Evolutionary conservation across 192 early-diverging fungal species (phyloP), one percentile per base, ranked within the genome.

Genomic region (Coemansia sp.): DNA sequence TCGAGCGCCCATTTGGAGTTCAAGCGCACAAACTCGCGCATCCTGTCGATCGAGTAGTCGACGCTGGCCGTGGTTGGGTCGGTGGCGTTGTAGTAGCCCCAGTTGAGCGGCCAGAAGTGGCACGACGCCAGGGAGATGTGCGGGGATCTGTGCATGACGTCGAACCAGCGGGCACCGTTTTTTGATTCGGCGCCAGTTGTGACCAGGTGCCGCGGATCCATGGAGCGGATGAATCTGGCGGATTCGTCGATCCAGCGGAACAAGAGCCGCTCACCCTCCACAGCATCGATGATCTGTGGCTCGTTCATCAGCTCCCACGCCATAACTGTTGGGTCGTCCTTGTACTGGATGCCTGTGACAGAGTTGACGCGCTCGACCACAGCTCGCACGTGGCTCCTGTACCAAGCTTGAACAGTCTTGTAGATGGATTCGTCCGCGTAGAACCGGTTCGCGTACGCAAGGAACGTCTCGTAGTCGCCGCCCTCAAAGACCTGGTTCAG

Each of bases 241-340:
- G 78, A 81, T 0, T 73, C 73, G 33, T 86, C 63, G 41, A 85
- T 84, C 89, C 89, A 91, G 46, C 62, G 63, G 39, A 59, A 72
- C 33, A 83, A 33, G 18, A 64, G 59, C 3, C 57, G 18, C 35
- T 75, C 59, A 4, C 57, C 63, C 4, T 30, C 43, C 36, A 4
- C 58, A n/a, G 44, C 38, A 6, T 66, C 66, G 18, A 78, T 78
- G 12, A 65, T 43, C 74, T 89, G 88, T 9, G 90, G 90, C 71
- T 91, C 90, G 77, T 91, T 91, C 62, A 85, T 85, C 59, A 90
- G 78, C 75, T 91, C 88, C 89, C 89, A 91, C 5, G 87, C 84
- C 65, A 90, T 82, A 20, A 91, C 87, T 16, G 66, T 64, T 15
- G 90, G 85, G 65, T 91, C 89, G 21, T 88, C 69, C 1, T 65